Base-by-base conservation (phyloP, 2,329 filamentous ascomycete species). In the Blastomyces emzantsi region DNA sequence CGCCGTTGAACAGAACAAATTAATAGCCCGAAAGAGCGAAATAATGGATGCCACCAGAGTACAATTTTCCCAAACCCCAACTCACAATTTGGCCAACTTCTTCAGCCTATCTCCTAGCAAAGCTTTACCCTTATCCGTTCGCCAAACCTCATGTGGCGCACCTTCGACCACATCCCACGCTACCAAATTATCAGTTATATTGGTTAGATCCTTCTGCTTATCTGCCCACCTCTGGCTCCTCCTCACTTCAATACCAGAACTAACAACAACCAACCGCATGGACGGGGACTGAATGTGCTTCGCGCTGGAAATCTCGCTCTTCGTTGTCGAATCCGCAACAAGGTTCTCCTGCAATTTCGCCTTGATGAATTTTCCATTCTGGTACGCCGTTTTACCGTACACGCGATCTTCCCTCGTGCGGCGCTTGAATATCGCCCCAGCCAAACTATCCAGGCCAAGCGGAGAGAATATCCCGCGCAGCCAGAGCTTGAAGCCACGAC, bases 341-440 rank as follows among this genome's bases (percentile, higher is more conserved):
- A 97, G 81, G 67, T 88, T 93, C 78, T 99, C 94, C 76, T 99
- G 94, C 63, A 99, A 81, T 76, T 92, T 90, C 4, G 92, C 89
- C 74, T 95, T 96, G 75, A 97, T 88, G 73, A 85, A 88, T 74
- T 92, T 95, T 66, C 90, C 90, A 30, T 82, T 83, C 75, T 96
- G 90, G 72, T 91, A 88, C 0, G 91, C 86, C 5, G 87, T 85
- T 55, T 85, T 83, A 15, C 94, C 94, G 75, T 89, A 95, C 13
- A 96, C 86, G 11, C 94, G 88, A 74, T 97, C 93, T 73, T 89
- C 85, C 47, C 90, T 86, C 1, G 83, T 88, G 51, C 92, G 88
- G 47, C 92, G 90, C 61, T 85, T 85, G 80, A 97, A 90, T 6
- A 97, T 76, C 8, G 92, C 92, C 0, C 89, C 92, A 0, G 86